Conservation (phyloP, 306 rosid species). For the Vachellia pachyceras region DNA sequence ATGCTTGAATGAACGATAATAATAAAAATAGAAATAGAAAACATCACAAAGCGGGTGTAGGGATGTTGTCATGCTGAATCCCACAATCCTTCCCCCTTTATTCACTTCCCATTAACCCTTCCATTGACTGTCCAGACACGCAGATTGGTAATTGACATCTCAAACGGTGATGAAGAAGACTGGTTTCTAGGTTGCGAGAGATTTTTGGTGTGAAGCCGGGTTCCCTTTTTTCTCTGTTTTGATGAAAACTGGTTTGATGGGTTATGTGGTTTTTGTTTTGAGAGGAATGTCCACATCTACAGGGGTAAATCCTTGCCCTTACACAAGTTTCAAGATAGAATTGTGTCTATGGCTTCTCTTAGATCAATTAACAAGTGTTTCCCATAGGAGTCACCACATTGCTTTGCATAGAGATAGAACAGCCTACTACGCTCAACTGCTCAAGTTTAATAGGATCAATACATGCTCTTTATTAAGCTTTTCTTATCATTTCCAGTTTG, state of each 20-base stretch:
- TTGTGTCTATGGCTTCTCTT: not conserved
- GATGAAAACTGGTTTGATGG: not conserved
- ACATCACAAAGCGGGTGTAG: not conserved
- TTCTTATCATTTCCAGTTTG: not conserved
- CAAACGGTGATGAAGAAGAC: too few species aligned
- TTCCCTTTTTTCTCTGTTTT: too few species aligned
- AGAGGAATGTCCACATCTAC: not conserved
- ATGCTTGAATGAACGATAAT: not conserved
- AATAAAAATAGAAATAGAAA: not conserved
- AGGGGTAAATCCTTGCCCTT: not conserved
- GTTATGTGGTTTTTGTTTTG: not conserved
- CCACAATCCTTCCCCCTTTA: not conserved
- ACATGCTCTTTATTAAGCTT: not conserved
- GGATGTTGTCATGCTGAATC: not conserved
- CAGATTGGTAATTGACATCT: too few species aligned
- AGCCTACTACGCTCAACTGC: not conserved
- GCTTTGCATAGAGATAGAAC: not conserved
- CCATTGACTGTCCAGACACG: not conserved
- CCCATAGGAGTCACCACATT: not conserved
- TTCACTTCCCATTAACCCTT: not conserved
- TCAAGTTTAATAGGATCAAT: not conserved
- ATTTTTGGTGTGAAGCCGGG: too few species aligned
- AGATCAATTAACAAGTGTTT: not conserved
- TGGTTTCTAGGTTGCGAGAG: too few species aligned
- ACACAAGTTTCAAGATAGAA: not conserved